Conservation (phyloP, 306 rosid genomes). For the Acacia confusa region DNA sequence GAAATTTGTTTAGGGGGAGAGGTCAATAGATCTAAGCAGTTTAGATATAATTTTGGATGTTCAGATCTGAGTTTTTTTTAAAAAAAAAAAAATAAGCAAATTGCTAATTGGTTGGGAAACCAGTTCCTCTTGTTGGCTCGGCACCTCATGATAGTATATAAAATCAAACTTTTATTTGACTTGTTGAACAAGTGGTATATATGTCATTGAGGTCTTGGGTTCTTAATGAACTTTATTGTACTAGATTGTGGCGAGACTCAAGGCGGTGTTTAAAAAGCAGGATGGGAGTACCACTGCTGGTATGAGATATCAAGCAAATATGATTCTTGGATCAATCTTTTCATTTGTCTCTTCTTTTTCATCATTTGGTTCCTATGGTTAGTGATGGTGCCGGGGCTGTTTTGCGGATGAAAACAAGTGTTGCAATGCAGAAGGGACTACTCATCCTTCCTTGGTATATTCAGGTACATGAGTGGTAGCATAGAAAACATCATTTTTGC, state of each 20-base stretch:
- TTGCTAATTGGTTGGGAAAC: no score
- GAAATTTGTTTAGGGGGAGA: no score
- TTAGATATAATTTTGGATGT: no score
- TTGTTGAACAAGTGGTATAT: slow-evolving; percentile 5
- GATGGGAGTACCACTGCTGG: slow-evolving; percentile 95
- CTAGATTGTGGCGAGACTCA: slow-evolving; percentile 78
- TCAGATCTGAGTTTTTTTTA: no score
- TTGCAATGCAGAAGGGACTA: slow-evolving; percentile 73
- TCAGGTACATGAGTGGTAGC: slow-evolving; percentile 56
- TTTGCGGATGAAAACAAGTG: slow-evolving; percentile 86
- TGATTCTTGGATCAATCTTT: slow-evolving; percentile 4
- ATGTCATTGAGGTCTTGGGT: slow-evolving; percentile 22
- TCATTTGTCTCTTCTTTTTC: slow-evolving; percentile 1
- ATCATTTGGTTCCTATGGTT: slow-evolving; percentile 33
- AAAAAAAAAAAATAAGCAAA: no score
- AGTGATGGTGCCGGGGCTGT: slow-evolving; percentile 98
- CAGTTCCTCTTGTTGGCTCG: background rate
- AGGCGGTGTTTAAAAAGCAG: slow-evolving; percentile 76
- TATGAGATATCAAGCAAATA: slow-evolving; percentile 32
- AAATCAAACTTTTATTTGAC: background rate
- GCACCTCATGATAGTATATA: slow-evolving; percentile 9
- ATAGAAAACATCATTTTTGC: background rate
- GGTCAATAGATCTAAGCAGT: no score
- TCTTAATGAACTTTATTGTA: slow-evolving; percentile 24
- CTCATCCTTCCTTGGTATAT: slow-evolving; percentile 94